A percentile compares a stretch with the other conserved stretches of the same genome.
Conservation (phyloP, 2,329 filamentous ascomycete species). For the Colletotrichum melonis region DNA sequence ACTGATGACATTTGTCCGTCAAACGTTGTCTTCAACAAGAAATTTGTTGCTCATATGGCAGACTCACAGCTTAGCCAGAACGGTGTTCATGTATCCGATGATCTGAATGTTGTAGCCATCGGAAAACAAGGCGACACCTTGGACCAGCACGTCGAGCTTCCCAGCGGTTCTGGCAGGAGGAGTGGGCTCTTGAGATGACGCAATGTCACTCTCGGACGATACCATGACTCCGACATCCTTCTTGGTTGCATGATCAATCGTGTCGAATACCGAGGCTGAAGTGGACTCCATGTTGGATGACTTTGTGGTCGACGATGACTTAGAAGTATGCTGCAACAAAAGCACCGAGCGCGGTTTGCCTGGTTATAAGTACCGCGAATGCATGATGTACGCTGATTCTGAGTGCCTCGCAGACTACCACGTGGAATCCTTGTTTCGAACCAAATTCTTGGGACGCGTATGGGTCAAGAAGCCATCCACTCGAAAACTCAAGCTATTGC, state of each 20-base stretch:
- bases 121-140: conserved; percentile 45
- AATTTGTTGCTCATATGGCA: fast-evolving
- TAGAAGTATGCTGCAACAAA: background rate
- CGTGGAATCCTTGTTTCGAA: background rate
- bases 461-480: background rate
- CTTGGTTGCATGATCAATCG: background rate
- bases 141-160: conserved; percentile 40
- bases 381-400: background rate
- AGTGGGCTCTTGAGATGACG: background rate
- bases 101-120: conserved; percentile 50
- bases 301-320: too few species aligned
- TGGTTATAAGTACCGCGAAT: background rate
- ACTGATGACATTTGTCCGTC: background rate
- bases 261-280: background rate
- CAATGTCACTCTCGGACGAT: background rate
- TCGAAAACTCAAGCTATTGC: background rate
- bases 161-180: background rate
- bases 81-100: conserved; percentile 47
- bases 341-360: background rate
- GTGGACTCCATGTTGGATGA: conserved; percentile 3
- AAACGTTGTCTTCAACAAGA: fast-evolving
- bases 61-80: conserved; percentile 43
- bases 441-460: background rate
- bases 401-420: background rate
- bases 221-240: background rate